Conservation (phyloP, 306 rosid genomes). For the Trifolium repens region DNA sequence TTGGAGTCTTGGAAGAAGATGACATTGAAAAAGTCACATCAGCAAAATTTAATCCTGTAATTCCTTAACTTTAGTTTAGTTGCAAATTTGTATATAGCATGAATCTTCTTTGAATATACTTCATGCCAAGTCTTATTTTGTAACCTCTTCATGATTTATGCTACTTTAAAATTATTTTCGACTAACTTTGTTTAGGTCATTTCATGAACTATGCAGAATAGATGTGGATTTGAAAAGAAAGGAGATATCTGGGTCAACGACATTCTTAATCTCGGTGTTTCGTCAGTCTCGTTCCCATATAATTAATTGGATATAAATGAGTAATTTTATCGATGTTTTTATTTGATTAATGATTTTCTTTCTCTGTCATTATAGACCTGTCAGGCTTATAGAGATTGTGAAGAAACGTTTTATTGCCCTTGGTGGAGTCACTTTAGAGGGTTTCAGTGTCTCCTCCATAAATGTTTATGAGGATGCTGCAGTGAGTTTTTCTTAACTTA, state of each 20-base stretch:
- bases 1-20: constrained; percentile 72
- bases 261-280: constrained; percentile 93
- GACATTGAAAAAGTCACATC: constrained; percentile 70
- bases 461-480: constrained; percentile 77
- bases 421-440: constrained; percentile 85
- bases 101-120: background rate
- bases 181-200: constrained; percentile 29
- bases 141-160: background rate
- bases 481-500: constrained; percentile 62
- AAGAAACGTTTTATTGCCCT: constrained; percentile 79
- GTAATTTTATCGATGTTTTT: constrained; percentile 17
- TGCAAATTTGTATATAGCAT: background rate
- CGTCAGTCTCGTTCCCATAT: constrained; percentile 63
- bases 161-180: constrained; percentile 3
- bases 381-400: constrained; percentile 74
- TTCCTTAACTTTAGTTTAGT: constrained; percentile 40
- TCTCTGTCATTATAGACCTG: constrained; percentile 64
- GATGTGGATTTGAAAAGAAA: constrained; percentile 92
- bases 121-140: background rate
- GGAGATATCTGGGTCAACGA: constrained; percentile 94
- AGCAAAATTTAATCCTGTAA: constrained; percentile 83
- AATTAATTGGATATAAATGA: constrained; percentile 33
- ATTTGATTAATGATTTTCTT: background rate
- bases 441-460: constrained; percentile 63
- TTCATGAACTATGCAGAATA: constrained; percentile 68